These are phyloP conservation scores for Ascochyta pisi DNA, from an alignment of 2,329 filamentous ascomycete genomes.

Conservation along the genomic window DNA sequence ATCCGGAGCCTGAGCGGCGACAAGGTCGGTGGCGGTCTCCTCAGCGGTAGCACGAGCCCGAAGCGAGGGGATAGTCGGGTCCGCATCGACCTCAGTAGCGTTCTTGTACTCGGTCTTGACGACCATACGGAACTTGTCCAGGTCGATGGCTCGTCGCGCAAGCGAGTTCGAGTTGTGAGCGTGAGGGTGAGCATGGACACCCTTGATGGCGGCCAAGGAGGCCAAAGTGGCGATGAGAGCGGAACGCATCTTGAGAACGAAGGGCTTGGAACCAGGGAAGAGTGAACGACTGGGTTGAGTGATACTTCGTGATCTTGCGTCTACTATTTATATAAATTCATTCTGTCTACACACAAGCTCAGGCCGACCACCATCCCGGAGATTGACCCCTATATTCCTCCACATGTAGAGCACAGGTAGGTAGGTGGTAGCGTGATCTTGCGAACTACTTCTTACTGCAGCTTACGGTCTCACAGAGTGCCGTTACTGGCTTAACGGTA, in stretches of 20 bases:
- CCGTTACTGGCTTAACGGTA: constrained; percentile 10
- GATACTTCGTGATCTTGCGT: background rate
- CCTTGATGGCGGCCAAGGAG: constrained; percentile 31
- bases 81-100: constrained; percentile 18
- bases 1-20: constrained; percentile 12
- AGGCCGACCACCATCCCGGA: constrained; percentile 8
- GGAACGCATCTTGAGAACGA: constrained; percentile 37
- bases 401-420: constrained; percentile 6
- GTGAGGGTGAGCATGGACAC: constrained; percentile 34
- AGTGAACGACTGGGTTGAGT: constrained; percentile 20
- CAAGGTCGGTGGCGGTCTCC: constrained; percentile 18
- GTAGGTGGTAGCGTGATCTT: constrained; percentile 15
- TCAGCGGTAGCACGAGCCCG: constrained; percentile 17
- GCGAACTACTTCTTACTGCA: constrained; percentile 9
- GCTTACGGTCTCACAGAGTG: constrained; percentile 11
- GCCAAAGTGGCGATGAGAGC: constrained; percentile 40
- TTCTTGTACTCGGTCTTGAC: constrained; percentile 35
- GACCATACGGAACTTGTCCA: constrained; percentile 43
- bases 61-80: constrained; percentile 16
- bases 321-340: constrained; percentile 15
- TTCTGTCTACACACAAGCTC: background rate
- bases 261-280: constrained; percentile 20
- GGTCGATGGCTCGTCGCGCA: constrained; percentile 34
- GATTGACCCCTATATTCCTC: constrained; percentile 7
- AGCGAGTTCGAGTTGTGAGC: constrained; percentile 23